These are phyloP conservation scores for Cronartium quercuum DNA, from an alignment of 1,284 basidiomycete genomes.

Conservation along the genomic window DNA sequence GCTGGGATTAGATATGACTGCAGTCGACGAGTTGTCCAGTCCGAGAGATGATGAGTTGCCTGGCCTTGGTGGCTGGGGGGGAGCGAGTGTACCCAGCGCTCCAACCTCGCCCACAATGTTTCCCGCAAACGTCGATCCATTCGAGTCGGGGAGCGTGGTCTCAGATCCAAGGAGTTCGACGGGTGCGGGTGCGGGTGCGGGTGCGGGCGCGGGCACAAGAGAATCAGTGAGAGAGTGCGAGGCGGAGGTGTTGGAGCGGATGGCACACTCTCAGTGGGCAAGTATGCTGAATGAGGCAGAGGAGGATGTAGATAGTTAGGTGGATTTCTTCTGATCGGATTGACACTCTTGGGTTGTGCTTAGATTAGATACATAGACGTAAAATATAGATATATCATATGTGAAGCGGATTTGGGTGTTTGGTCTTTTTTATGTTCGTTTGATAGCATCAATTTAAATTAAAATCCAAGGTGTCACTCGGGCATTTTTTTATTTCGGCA, in stretches of 20 bases:
- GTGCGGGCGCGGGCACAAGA: no score
- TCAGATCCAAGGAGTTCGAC: not conserved
- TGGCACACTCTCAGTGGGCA: not conserved
- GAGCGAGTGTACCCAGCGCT: not conserved
- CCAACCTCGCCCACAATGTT: not conserved
- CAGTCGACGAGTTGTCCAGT: not conserved
- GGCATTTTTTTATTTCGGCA: no score
- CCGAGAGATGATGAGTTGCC: not conserved
- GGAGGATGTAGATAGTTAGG: not conserved
- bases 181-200: not conserved
- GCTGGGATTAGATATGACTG: not conserved
- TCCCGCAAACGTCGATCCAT: not conserved
- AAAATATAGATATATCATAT: no score
- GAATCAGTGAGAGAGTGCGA: not conserved
- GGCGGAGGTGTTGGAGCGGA: not conserved
- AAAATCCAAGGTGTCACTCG: no score
- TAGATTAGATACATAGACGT: no score
- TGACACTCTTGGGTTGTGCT: no score
- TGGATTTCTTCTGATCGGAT: not conserved
- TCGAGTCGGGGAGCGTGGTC: not conserved
- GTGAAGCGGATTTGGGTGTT: no score
- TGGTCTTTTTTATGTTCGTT: no score
- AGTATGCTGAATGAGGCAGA: not conserved
- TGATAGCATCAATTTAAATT: no score
- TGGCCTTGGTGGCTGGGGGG: not conserved